Evolutionary conservation across 116 monocot species (phyloP), one percentile per base, ranked within the genome.

Genomic region (Zostera marina): DNA sequence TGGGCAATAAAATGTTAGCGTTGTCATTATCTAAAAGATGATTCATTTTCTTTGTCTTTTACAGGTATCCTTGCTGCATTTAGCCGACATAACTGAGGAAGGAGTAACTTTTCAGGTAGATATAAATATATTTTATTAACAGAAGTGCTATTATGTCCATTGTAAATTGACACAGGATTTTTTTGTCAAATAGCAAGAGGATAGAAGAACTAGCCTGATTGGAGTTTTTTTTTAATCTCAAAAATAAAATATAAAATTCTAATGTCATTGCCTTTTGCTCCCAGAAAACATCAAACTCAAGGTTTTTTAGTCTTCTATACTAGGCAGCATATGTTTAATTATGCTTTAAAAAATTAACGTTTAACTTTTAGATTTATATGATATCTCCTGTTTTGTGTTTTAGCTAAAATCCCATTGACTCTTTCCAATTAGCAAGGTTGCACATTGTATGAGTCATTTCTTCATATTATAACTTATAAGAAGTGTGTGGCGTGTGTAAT

Each of bases 21-120:
- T 32, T 32, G 32, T 32, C 32, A 32, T 1, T 32, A 32, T 32
- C 32, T 32, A 32, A 32, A 32, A 2, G 32, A 32, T 32, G 0
- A 32, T 32, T 32, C 26, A 22, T 23, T 8, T 49, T 9, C 8
- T 52, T 53, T 60, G 40, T 72, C 43, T 20, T 56, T 16, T 47
- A 56, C 42, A 96, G 96, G 96, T 96, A 58, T 96, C 96, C 9
- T 68, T 96, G 65, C 68, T 96, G 78, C 90, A 96, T 83, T 80
- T 96, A 71, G 96, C 96, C 74, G 96, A 96, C 54, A 96, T 96
- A 61, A 96, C 96, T 56, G 96, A 96, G 74, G 63, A 86, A 44
- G 96, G 96, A 14, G 96, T 96, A 48, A 96, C 96, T 56, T 96
- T 96, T 74, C 96, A 96, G 85, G 96, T 88, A 57, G 32, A 52